Evolutionary conservation across 495 filamentous ascomycete genomes (phyloP), one percentile per base, ranked within the genome.

Genomic region (Talaromyces trachyspermus): DNA sequence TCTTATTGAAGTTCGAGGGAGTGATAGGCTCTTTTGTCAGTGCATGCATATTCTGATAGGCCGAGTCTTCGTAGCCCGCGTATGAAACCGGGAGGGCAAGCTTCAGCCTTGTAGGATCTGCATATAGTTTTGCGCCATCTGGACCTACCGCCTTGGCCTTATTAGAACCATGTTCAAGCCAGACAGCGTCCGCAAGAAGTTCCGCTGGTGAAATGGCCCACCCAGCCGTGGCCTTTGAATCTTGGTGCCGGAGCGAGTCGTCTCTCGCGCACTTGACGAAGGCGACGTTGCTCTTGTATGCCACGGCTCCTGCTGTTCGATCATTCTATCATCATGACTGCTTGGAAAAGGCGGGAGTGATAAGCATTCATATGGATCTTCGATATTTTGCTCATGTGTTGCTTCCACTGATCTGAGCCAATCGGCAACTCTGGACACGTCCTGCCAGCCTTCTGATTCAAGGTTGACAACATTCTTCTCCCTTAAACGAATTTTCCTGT

Each of bases 101-200:
- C 3, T 25, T 30, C 8, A 71, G 49, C 7, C 54, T 49, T 8
- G 46, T 36, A 10, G 58, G 32, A 46, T 70, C 59, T 2, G 81
- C 72, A 57, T 88, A 90, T 5, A 95, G 74, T 35, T 76, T 79
- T 9, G 77, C 71, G 43, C 87, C 88, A 54, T 83, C 69, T 18
- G 75, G 77, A 61, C 90, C 83, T 50, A 91, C 83, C 19, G 94
- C 78, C 9, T 85, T 70, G 39, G 67, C 74, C 56, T 88, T 89
- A 57, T 95, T 86, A 42, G 78, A 66, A 18, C 71, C 78, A 49
- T 88, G 81, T 60, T 94, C 85, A 35, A 89, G 68, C 90, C 90
- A 96, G 49, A 85, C 83, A 9, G 81, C 71, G 64, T 96, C 90
- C 1, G 88, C 86, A 17, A 96, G 65, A 55, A 94, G 75, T 52